Evolutionary conservation across 179 eudicot genomes (phyloP), one percentile per base, ranked within the genome.

Genomic region (Actinidia polygama): DNA sequence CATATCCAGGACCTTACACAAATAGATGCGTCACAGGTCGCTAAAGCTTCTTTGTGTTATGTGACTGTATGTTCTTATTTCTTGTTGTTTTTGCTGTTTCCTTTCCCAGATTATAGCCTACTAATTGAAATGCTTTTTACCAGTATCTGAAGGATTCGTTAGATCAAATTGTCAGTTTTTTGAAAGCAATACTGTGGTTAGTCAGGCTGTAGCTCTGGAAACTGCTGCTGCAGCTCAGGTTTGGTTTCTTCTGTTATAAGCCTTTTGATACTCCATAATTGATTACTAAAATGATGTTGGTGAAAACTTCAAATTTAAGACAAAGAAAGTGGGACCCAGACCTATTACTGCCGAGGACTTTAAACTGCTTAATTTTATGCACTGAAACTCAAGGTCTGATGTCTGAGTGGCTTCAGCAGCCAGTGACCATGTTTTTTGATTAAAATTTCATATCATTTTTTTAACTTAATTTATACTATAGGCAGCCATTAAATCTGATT

Each of bases 141-240:
- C 94, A 97, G 99, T 97, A 97, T 88, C 89, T 95, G 86, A 97
- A 95, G 91, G 98, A 94, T 59, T 87, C 99, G 23, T 73, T 97
- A 26, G 95, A 95, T 90, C 90, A 85, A 82, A 97, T 97, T 61
- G 83, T 95, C 79, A 90, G 90, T 86, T 95, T 97, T 97, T 95
- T 84, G 89, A 90, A 86, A 94, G 94, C 85, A 89, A 91, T 77
- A 86, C 94, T 68, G 93, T 83, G 79, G 88, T 95, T 61, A 95
- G 98, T 84, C 98, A 91, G 82, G 87, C 94, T 66, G 83, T 95
- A 87, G 98, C 97, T 71, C 85, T 91, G 90, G 99, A 95, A 91
- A 97, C 99, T 75, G 99, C 97, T 59, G 96, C 98, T 75, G 99
- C 98, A 21, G 93, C 95, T 84, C 99, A 97, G 98, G 99, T 97